Conservation (phyloP, 2,329 filamentous ascomycete genomes). For the Pestalotiopsis sp. region DNA sequence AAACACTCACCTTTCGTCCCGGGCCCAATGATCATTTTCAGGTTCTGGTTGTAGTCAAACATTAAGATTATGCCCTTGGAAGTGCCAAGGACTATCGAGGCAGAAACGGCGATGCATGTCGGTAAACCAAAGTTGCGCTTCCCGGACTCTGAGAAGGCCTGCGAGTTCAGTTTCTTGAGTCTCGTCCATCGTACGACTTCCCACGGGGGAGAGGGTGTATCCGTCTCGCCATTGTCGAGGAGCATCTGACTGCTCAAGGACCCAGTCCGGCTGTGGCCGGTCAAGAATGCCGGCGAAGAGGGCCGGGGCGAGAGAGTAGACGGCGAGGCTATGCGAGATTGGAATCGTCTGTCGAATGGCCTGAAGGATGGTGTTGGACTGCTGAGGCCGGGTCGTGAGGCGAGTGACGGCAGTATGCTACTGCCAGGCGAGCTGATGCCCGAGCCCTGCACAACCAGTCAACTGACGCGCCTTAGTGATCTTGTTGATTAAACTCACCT, state of each 20-base stretch:
- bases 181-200: conserved; percentile 97
- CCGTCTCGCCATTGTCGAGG: conserved; percentile 63
- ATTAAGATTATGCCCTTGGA: conserved; percentile 92
- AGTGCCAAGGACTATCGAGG: conserved; percentile 87
- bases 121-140: conserved; percentile 91
- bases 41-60: conserved; percentile 95
- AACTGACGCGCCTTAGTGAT: conserved; percentile 21
- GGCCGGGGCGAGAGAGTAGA: conserved; percentile 64
- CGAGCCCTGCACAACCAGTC: conserved; percentile 52
- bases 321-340: conserved; percentile 76
- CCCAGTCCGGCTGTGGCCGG: conserved; percentile 77
- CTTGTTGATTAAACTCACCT: conserved; percentile 51
- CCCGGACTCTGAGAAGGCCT: conserved; percentile 90
- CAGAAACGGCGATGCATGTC: conserved; percentile 86
- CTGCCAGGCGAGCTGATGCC: conserved; percentile 70
- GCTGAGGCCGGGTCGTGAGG: conserved; percentile 64
- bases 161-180: conserved; percentile 82
- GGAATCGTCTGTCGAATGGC: conserved; percentile 93
- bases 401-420: conserved; percentile 70
- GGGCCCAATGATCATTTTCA: conserved; percentile 91
- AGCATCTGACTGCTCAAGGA: conserved; percentile 75
- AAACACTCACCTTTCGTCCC: conserved; percentile 80
- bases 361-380: conserved; percentile 83
- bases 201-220: conserved; percentile 83
- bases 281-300: conserved; percentile 76